These are phyloP conservation scores for Auriscalpium orientale DNA, from an alignment of 768 basidiomycete species.

Conservation along the genomic window DNA sequence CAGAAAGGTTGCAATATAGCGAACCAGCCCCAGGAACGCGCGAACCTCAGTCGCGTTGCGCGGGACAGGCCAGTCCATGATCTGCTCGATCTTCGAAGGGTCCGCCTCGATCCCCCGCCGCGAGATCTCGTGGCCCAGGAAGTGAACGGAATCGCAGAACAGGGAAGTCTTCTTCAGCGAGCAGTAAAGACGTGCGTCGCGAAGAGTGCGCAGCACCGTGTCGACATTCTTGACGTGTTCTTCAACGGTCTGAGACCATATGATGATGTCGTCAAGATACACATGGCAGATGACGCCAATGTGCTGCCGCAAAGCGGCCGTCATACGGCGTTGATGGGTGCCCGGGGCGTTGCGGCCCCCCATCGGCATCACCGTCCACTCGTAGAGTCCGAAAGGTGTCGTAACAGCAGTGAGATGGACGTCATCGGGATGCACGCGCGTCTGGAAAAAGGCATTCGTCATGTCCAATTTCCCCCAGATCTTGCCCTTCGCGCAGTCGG, in stretches of 20 bases:
- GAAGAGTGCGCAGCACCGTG: slow-evolving; percentile 14
- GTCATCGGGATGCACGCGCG: slow-evolving; percentile 6
- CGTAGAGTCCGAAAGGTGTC: slow-evolving; percentile 31
- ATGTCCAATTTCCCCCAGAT: too few relatives aligned
- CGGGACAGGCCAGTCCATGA: slow-evolving; percentile 25
- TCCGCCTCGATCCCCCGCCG: slow-evolving; percentile 19
- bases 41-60: not conserved
- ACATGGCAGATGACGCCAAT: too few relatives aligned
- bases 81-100: slow-evolving; percentile 18
- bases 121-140: slow-evolving; percentile 28
- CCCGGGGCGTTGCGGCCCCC: slow-evolving; percentile 27
- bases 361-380: slow-evolving; percentile 19
- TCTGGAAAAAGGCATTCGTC: too few relatives aligned
- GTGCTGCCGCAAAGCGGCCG: not conserved
- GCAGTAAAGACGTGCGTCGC: slow-evolving; percentile 18
- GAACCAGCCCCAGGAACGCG: slow-evolving; percentile 20
- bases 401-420: slow-evolving; percentile 26
- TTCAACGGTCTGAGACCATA: slow-evolving; percentile 28
- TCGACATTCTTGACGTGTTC: slow-evolving; percentile 20
- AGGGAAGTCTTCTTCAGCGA: slow-evolving; percentile 9
- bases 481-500: not conserved
- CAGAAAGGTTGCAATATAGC: slow-evolving; percentile 24
- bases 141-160: slow-evolving; percentile 20
- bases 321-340: slow-evolving; percentile 10
- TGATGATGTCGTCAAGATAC: too few relatives aligned